Evolutionary conservation across 768 basidiomycete genomes (phyloP).

Genomic region (Pisolithus albus): DNA sequence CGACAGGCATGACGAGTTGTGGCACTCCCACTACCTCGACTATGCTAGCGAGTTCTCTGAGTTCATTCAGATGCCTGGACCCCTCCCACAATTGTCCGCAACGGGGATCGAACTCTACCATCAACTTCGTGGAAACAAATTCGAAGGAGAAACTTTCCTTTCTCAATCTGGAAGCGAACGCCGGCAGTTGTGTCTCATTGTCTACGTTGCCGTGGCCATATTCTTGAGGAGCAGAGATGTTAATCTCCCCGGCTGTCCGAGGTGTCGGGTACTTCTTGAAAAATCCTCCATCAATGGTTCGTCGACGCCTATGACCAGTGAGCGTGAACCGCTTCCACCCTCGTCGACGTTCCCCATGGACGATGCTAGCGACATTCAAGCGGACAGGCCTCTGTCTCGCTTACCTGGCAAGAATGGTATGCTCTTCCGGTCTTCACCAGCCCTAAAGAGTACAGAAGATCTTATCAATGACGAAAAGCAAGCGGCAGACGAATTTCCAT

Average conservation of each 20-base stretch:
- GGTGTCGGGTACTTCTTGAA: not conserved
- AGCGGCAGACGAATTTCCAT: no score
- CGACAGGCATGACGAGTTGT: not conserved
- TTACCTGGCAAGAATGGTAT: not conserved
- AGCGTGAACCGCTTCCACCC: not conserved
- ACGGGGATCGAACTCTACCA: not conserved
- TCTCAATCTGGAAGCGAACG: not conserved
- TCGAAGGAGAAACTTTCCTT: no score
- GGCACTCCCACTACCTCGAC: not conserved
- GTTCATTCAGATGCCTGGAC: not conserved
- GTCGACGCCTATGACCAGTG: no score
- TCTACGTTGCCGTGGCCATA: not conserved
- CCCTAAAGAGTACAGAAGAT: no score
- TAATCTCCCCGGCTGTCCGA: not conserved
- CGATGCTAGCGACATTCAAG: not conserved
- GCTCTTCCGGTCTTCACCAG: not conserved
- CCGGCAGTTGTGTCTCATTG: not conserved
- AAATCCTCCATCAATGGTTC: not conserved
- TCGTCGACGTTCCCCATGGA: not conserved
- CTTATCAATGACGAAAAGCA: no score
- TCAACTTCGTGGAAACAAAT: not conserved
- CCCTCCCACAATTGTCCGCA: not conserved
- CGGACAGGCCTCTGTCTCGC: not conserved
- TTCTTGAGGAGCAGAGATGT: not conserved
- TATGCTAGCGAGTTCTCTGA: not conserved